Percentiles rank a stretch among this genome's conserved stretches.
Evolutionary conservation across 768 basidiomycete genomes (phyloP).

Genomic region (Mycena rosella): DNA sequence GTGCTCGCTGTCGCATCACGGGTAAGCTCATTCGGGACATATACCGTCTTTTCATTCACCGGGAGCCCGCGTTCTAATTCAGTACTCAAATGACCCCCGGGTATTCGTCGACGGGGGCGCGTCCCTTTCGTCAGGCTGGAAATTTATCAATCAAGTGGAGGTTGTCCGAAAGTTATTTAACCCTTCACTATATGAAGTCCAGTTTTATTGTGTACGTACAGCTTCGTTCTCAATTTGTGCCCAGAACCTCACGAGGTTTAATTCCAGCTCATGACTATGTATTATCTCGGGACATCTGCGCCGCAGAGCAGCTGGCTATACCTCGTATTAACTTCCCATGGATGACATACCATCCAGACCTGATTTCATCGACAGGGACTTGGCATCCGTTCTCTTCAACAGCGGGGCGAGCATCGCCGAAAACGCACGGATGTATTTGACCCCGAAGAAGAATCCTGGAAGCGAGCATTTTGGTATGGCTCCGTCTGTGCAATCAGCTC

Average conservation of each 20-base stretch:
- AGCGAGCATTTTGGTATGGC: slow-evolving; percentile 55
- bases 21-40: slow-evolving; percentile 41
- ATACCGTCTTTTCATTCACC: too few species aligned
- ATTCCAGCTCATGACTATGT: slow-evolving; percentile 49
- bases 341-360: too few species aligned
- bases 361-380: slow-evolving; percentile 42
- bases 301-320: slow-evolving; percentile 58
- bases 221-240: neutral
- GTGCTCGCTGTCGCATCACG: slow-evolving; percentile 66
- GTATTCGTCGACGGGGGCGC: slow-evolving; percentile 48
- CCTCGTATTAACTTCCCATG: slow-evolving; percentile 10
- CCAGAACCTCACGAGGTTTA: slow-evolving; percentile 1
- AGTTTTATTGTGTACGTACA: slow-evolving; percentile 58
- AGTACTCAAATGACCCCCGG: slow-evolving; percentile 62
- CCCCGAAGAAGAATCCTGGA: slow-evolving; percentile 65
- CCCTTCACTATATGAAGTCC: slow-evolving; percentile 50
- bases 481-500: neutral
- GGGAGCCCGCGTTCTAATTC: neutral
- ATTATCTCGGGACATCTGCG: slow-evolving; percentile 53
- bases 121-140: slow-evolving; percentile 59
- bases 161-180: slow-evolving; percentile 61
- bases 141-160: slow-evolving; percentile 62
- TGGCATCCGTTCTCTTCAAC: slow-evolving; percentile 64
- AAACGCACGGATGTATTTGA: slow-evolving; percentile 44
- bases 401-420: slow-evolving; percentile 63